Evolutionary conservation across 1,284 basidiomycete genomes (phyloP).

Genomic region (Malassezia restricta): DNA sequence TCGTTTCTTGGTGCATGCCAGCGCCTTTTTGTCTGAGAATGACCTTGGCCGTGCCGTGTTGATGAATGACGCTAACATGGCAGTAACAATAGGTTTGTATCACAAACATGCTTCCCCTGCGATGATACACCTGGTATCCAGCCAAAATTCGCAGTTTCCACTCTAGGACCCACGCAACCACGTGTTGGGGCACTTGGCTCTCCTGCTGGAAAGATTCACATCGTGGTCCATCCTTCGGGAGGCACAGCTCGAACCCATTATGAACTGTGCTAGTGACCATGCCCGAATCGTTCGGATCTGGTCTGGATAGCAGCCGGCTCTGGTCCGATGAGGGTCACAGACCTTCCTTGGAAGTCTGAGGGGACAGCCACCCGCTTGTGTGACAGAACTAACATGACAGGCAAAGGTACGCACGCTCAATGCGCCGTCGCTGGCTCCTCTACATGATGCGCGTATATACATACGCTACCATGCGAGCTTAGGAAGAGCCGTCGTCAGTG

Average conservation of each 20-base stretch:
- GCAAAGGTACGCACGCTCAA: neutral
- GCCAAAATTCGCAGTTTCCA: slow-evolving; percentile 48
- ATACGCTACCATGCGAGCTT: slow-evolving; percentile 37
- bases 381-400: neutral
- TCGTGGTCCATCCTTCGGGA: slow-evolving; percentile 36
- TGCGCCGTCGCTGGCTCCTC: neutral
- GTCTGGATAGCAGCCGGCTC: slow-evolving; percentile 42
- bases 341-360: slow-evolving; percentile 48
- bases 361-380: neutral
- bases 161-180: slow-evolving; percentile 42
- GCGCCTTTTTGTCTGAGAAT: slow-evolving; percentile 41
- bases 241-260: slow-evolving; percentile 42
- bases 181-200: slow-evolving; percentile 40
- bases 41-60: neutral
- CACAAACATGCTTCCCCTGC: slow-evolving; percentile 20
- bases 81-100: neutral
- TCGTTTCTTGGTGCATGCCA: slow-evolving; percentile 43
- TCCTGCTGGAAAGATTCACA: slow-evolving; percentile 39
- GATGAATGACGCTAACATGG: neutral
- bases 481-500: slow-evolving; percentile 47
- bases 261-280: slow-evolving; percentile 41
- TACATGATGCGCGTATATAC: slow-evolving; percentile 34
- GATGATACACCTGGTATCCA: slow-evolving; percentile 47
- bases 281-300: slow-evolving; percentile 39
- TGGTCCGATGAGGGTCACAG: slow-evolving; percentile 46